phyloP scores from a whole-genome alignment of 768 basidiomycete genomes.

The Chalciporus piperatus region DNA sequence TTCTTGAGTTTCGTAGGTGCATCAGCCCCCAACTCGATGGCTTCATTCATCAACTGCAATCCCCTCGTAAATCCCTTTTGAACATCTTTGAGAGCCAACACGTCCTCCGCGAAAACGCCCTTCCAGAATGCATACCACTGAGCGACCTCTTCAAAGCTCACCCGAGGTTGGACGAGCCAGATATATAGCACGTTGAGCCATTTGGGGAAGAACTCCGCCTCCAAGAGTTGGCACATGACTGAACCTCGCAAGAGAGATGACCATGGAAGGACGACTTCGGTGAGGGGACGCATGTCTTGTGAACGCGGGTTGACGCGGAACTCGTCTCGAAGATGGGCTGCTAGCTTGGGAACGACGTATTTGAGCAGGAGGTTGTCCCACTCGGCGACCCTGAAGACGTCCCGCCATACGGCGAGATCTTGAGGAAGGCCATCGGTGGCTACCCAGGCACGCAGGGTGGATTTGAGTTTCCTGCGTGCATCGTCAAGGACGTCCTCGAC shows the following conservation, averaged over 20 bases:
- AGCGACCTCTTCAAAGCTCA: conserved; percentile 89
- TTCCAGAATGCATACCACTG: conserved; percentile 96
- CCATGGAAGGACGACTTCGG: conserved; percentile 73
- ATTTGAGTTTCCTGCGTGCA: conserved; percentile 82
- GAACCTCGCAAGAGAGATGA: conserved; percentile 65
- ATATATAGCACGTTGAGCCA: conserved; percentile 90
- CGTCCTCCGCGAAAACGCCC: conserved; percentile 61
- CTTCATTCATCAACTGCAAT: conserved; percentile 91
- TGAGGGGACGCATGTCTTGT: conserved; percentile 83
- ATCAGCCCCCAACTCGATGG: conserved; percentile 80
- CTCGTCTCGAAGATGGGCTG: conserved; percentile 73
- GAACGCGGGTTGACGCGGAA: conserved; percentile 89
- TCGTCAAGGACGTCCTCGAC: conserved; percentile 85
- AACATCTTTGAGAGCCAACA: conserved; percentile 66
- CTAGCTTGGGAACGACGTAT: conserved; percentile 90
- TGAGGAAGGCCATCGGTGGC: conserved; percentile 67
- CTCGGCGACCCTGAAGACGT: conserved; percentile 75
- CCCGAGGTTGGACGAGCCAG: conserved; percentile 89
- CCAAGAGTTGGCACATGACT: conserved; percentile 80
- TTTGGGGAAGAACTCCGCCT: conserved; percentile 94
- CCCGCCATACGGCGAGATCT: conserved; percentile 81
- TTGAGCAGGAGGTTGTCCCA: conserved; percentile 93
- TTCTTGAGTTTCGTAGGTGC: conserved; percentile 66
- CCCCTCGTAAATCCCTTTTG: conserved; percentile 82
- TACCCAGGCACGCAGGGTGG: conserved; percentile 71